Percentiles rank a stretch among this genome's conserved stretches.
Conservation (phyloP, 176 grass and related monocot genomes). For the Themeda triandra region DNA sequence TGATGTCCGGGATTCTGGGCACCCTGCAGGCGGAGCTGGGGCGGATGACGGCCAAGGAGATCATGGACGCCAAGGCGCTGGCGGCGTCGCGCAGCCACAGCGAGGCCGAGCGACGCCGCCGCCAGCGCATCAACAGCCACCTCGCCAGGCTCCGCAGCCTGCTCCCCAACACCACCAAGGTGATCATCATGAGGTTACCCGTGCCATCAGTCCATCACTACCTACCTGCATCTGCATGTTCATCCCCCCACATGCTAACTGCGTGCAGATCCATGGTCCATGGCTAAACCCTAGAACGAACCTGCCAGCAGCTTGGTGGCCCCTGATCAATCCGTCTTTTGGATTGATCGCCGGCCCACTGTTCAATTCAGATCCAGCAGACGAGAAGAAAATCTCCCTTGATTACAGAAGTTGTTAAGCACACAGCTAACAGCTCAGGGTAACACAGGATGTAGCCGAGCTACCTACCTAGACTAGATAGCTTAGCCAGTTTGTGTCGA, state of each 20-base stretch:
- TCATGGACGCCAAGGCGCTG: constrained; percentile 92
- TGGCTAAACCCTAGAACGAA: constrained; percentile 15
- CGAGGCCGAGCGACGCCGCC: constrained; percentile 91
- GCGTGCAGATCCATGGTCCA: background rate
- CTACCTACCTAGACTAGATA: background rate
- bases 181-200: constrained; percentile 2
- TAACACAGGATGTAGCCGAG: background rate
- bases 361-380: background rate
- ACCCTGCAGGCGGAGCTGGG: constrained; percentile 75
- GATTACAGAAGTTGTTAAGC: background rate
- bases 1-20: constrained; percentile 48
- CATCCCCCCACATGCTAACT: background rate
- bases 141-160: constrained; percentile 74
- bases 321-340: background rate
- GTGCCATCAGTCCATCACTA: background rate
- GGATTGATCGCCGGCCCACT: background rate
- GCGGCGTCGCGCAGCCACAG: constrained; percentile 88
- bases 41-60: constrained; percentile 75
- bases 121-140: constrained; percentile 91
- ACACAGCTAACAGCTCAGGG: background rate
- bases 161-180: constrained; percentile 90
- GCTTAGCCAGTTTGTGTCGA: background rate
- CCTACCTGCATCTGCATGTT: background rate
- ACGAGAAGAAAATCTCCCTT: background rate
- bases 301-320: background rate